These are phyloP conservation scores for Rosellinia necatrix DNA, from an alignment of 2,329 filamentous ascomycete species.

Conservation along the genomic window DNA sequence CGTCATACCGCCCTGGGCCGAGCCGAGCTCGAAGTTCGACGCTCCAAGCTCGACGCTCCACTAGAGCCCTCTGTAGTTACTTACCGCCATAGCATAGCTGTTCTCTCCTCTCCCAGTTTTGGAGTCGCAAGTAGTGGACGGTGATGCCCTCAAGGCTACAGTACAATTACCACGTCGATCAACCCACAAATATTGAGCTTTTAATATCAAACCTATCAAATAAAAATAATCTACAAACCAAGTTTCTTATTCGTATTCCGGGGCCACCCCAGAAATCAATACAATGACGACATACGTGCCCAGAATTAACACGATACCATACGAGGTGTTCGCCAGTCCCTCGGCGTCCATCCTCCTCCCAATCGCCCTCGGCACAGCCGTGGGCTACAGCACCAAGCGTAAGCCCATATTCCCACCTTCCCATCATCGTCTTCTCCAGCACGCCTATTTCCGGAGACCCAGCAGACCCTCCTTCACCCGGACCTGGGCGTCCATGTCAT, in stretches of 20 bases:
- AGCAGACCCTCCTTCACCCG: no score
- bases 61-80: no score
- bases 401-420: slow-evolving; percentile 38
- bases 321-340: slow-evolving; percentile 71
- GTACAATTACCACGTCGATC: neutral
- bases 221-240: no score
- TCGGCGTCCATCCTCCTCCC: slow-evolving; percentile 77
- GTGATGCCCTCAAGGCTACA: neutral
- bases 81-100: no score
- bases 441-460: no score
- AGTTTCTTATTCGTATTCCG: no score
- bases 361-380: slow-evolving; percentile 71
- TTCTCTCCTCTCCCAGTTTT: no score
- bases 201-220: neutral
- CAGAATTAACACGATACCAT: slow-evolving; percentile 72
- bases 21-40: no score
- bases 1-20: no score
- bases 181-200: neutral
- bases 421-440: neutral
- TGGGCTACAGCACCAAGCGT: slow-evolving; percentile 73
- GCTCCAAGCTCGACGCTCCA: no score
- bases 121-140: no score
- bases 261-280: no score
- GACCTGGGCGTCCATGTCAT: neutral
- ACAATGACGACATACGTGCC: slow-evolving; percentile 81